Base-by-base conservation (phyloP, 345 rosid species). In the Brassica carinata region DNA sequence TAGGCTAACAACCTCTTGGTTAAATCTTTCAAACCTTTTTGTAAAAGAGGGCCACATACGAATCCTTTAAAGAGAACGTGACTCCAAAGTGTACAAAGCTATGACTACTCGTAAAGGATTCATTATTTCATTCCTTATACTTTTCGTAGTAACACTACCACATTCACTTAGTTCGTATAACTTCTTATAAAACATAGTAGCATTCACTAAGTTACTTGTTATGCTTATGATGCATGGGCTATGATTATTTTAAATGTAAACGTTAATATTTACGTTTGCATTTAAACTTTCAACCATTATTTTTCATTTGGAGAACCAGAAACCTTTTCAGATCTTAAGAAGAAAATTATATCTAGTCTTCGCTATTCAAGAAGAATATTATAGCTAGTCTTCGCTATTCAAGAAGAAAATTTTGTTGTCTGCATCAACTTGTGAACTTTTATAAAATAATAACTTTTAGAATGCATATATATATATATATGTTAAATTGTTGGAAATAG, bases 1-100 rank as follows among this genome's bases (percentile, higher is more conserved):
- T 80, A 69, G 70, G 72, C 71, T 80, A 80, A 80, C 83, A 80
- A 80, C 71, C 68, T 36, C 7, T 53, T 80, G 71, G 51, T 34
- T 68, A 33, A 66, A 14, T 1, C 55, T 38, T 71, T 43, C 10
- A 78, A 40, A 33, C 9, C 1, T 64, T 55, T 70, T 62, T 70
- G 61, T 45, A 33, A 48, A 77, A 70, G 58, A 64, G 65, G 64
- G 48, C 30, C 59, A 78, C 58, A 7, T 51, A 51, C 15, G 10
- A 69, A 33, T 79, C 51, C 29, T 45, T 68, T 59, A 61, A 64
- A 62, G 55, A 71, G 48, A 19, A 68, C 69, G 74, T 67, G 71
- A 80, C 13, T 73, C 77, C 55, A 48, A 61, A 73, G 30, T 53
- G 19, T 59, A 5, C 34, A 62, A 62, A 27, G 30, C 19, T 79